A percentile compares a stretch with the other conserved stretches of the same genome.
Conservation (phyloP, 2,329 filamentous ascomycete species). For the Scytalidium lignicola region DNA sequence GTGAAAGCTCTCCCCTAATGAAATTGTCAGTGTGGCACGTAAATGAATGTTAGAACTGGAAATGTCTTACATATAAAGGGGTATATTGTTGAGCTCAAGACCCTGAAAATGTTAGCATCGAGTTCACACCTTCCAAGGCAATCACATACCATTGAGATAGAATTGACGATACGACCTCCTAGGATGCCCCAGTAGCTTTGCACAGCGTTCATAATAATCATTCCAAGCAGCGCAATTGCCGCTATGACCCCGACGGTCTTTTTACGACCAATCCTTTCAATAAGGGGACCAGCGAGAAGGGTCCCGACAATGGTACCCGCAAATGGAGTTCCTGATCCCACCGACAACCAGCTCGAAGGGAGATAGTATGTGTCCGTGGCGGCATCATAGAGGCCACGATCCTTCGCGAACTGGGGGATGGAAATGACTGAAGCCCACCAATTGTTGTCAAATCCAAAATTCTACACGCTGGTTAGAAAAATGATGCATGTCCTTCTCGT, state of each 20-base stretch:
- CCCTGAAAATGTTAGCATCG: too few relatives aligned
- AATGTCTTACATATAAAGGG: too few relatives aligned
- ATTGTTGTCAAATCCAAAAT: conserved; percentile 3
- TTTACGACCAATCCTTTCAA: conserved; percentile 1
- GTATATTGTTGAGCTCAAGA: too few relatives aligned
- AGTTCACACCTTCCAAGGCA: background rate
- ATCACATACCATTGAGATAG: background rate
- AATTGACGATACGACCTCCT: conserved; percentile 1
- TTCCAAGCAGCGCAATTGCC: background rate
- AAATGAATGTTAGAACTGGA: too few relatives aligned
- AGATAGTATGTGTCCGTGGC: background rate
- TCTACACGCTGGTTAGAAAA: too few relatives aligned
- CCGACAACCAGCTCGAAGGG: background rate
- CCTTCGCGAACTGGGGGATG: background rate
- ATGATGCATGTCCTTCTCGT: too few relatives aligned
- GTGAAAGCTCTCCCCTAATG: too few relatives aligned
- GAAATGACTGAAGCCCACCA: conserved; percentile 1
- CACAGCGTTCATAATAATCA: background rate
- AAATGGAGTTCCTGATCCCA: background rate
- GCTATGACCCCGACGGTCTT: background rate
- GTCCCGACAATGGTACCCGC: conserved; percentile 1
- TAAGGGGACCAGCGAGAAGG: background rate
- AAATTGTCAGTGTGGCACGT: too few relatives aligned
- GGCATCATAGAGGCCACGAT: background rate
- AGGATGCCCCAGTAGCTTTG: conserved; percentile 1